Base-by-base conservation (phyloP, 148 eudicot species). In the Spergularia marina region DNA sequence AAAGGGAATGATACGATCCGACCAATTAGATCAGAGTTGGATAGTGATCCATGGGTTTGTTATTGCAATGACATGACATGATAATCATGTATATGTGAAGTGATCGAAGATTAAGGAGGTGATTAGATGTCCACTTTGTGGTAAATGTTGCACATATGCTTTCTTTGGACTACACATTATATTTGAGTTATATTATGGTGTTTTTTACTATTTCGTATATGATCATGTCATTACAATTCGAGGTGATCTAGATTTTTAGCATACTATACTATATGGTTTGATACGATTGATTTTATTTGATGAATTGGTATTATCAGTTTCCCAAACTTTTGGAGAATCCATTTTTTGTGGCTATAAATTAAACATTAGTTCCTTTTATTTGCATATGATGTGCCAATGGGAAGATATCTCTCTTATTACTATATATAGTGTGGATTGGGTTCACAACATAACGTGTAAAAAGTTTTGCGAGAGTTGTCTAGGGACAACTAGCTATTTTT, bases 71-170 rank as follows among this genome's bases (percentile, higher is more conserved):
- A 76, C 44, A 65, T 73, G 73, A 67, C 68, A 7, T 62, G 49
- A 58, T 12, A 57, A 65, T 30, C 36, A 30, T 30, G 36, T 30
- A 30, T 30, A 30, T 30, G 4, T 66, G 72, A 11, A 58, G 62
- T 58, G 70, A 74, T 61, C n/a, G n/a, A n/a, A n/a, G 51, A 74
- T 74, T 53, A 53, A 58, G 52, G n/a, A 39, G 51, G 71, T 80
- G 82, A 80, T 80, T 80, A 75, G 79, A 80, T 75, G 75, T 25
- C 72, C 76, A 80, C 79, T 80, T 80, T 15, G 40, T 57, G 51
- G 54, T 44, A 0, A 30, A 9, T 58, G 54, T 44, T 65, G 78
- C 66, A 51, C 53, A 41, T 41, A 34, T 65, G 59, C 75, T 25
- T 56, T 53, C 63, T 61, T 60, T 25, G 72, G 76, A 69, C 73